These are phyloP conservation scores for Bipolaris cookei DNA, from an alignment of 2,329 filamentous ascomycete genomes.

Conservation along the genomic window DNA sequence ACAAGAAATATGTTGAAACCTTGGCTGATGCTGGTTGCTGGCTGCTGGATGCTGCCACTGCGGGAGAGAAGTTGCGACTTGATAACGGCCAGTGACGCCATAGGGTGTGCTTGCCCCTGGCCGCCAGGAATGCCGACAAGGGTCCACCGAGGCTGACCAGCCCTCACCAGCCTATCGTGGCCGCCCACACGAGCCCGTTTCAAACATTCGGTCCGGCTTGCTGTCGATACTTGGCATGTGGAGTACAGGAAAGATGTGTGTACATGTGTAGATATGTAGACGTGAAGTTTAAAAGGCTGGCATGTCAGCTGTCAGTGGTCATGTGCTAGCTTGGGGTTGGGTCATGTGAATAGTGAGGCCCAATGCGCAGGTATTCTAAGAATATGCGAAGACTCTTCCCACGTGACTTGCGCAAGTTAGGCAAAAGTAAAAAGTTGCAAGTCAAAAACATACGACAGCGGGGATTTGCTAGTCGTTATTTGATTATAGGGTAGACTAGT, in stretches of 20 bases:
- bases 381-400: too few species aligned
- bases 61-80: conserved; percentile 34
- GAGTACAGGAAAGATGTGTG: too few species aligned
- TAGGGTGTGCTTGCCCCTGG: conserved; percentile 24
- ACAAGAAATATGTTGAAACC: conserved; percentile 28
- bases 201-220: conserved; percentile 19
- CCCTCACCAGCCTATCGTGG: conserved; percentile 23
- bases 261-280: neutral
- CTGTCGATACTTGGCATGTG: neutral
- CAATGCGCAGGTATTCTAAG: too few species aligned
- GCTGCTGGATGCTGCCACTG: neutral
- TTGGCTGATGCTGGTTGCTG: conserved; percentile 22
- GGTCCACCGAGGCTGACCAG: conserved; percentile 23
- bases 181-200: conserved; percentile 5
- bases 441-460: too few species aligned
- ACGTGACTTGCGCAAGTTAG: too few species aligned
- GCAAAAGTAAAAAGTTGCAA: too few species aligned
- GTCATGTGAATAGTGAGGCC: too few species aligned
- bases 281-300: neutral
- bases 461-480: too few species aligned
- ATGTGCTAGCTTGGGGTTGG: too few species aligned
- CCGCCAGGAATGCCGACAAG: conserved; percentile 13
- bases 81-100: conserved; percentile 33
- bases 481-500: too few species aligned
- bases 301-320: neutral